Evolutionary conservation across 2,329 filamentous ascomycete genomes (phyloP), one percentile per base, ranked within the genome.

Genomic region (Claviceps arundinis): DNA sequence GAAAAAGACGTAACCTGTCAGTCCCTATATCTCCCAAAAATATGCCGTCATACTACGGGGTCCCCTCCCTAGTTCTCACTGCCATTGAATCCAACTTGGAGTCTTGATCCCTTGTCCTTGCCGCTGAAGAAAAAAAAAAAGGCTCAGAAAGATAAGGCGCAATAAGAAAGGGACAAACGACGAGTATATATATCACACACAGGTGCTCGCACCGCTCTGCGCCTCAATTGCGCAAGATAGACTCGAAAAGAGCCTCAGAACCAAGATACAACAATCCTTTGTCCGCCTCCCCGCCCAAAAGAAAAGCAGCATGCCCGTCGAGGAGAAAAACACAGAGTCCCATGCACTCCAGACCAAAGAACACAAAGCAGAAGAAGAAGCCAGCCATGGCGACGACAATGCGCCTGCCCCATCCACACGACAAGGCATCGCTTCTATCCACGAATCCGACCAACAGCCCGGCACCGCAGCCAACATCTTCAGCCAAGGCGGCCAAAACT

Each of bases 401-500:
- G 34, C 17, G 3, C 46, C 49, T 11, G 34, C 17, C 4, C 41
- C 42, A 5, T 17, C 41, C 5, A 38, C 42, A 11, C 26, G 42
- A 13, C 17, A 51, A 30, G 43, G 26, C 8, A 43, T 47, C 8
- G 26, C 26, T 16, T 22, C 47, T 41, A 47, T 37, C 26, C 24
- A 41, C 30, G 24, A 47, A 7, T 7, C n/a, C 19, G 34, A 38
- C 7, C 43, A 47, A 17, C 34, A 51, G n/a, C 42, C 11, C 14
- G 48, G 58, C 13, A 57, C 26, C 26, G 26, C 26, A 30, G 26
- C 60, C 16, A 65, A 65, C 48, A 59, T 60, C 52, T 63, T 66
- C 53, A 58, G 56, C 43, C 59, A 65, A 37, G 63, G 64, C 19
- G 58, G 60, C 54, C 65, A 67, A 50, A 62, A 58, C 50, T 66